Evolutionary conservation across 2,329 filamentous ascomycete genomes (phyloP), one percentile per base, ranked within the genome.

Genomic region (Ophiostoma tasmaniense): DNA sequence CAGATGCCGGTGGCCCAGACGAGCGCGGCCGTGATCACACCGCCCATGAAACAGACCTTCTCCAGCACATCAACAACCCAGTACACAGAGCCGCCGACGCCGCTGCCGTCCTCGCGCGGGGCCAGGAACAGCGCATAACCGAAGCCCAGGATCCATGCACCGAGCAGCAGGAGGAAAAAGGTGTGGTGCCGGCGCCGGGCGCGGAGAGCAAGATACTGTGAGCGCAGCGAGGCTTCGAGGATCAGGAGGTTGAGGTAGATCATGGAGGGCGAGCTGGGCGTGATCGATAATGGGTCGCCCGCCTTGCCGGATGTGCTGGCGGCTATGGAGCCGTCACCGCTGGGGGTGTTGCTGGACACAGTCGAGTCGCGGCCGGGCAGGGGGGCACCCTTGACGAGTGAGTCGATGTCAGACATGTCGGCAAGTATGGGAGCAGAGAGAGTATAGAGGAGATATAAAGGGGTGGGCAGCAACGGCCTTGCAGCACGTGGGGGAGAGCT

Each of bases 161-260:
- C 85, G 35, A 99, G 85, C 13, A 96, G 83, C 22, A 90, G 84
- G 28, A 98, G 82, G 76, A 98, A 96, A 80, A 98, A 96, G 1
- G 92, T 93, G 78, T 99, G 94, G 75, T 97, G 92, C 20, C 95
- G 89, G 65, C 93, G 87, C 59, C 95, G 89, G 64, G 93, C 91
- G 70, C 94, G 91, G 62, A 98, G 85, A 72, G 93, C 91, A 69
- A 99, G 88, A 79, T 96, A 98, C 75, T 99, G 95, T 30, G 92
- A 89, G 73, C 95, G 92, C 45, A 99, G 83, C 5, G 93, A 97
- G 66, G 92, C 93, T 79, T 99, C 95, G 78, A 99, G 91, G 75
- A 99, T 96, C 70, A 99, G 86, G 30, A 99, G 89, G 79, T 99
- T 99, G 75, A 99, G 88, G 81, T 99, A 99, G 76, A 99, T 97